phyloP scores from a whole-genome alignment of 768 basidiomycete species.

The Auricularia cornea region DNA sequence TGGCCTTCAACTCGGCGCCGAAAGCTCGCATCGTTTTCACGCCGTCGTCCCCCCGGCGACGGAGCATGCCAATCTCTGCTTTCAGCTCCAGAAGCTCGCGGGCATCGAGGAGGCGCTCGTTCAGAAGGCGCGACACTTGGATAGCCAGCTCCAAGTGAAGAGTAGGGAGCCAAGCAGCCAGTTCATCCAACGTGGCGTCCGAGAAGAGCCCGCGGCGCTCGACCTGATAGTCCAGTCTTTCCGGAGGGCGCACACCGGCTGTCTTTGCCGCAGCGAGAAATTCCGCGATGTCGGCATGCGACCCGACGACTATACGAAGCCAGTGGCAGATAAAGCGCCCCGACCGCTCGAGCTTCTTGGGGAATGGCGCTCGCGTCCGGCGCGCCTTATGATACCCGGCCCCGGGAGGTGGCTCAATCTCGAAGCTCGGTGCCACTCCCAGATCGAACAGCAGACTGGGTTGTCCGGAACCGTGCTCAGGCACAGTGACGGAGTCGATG shows the following conservation, averaged over 20 bases:
- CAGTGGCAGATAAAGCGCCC: conserved; percentile 30
- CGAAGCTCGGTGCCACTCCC: not conserved
- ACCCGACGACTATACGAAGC: conserved; percentile 40
- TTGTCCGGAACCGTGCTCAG: no score
- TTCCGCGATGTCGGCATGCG: conserved; percentile 21
- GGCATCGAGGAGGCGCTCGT: conserved; percentile 35
- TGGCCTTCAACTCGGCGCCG: conserved; percentile 15
- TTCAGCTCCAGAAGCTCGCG: conserved; percentile 41
- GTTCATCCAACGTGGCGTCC: conserved; percentile 18
- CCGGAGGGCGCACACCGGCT: conserved; percentile 26
- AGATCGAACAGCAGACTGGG: not conserved
- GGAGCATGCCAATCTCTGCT: conserved; percentile 25
- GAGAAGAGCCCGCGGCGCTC: conserved; percentile 41
- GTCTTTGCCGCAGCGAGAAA: conserved; percentile 32
- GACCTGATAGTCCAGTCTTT: conserved; percentile 29
- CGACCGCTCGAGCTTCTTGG: not conserved
- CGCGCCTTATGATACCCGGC: no score
- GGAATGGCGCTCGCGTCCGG: not conserved
- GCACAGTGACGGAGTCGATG: not conserved
- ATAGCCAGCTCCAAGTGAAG: conserved; percentile 48
- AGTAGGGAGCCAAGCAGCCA: conserved; percentile 25
- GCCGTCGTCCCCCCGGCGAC: conserved; percentile 21
- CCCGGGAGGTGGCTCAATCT: no score
- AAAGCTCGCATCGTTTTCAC: conserved; percentile 36
- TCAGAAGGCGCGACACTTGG: conserved; percentile 41